phyloP scores from a whole-genome alignment of 148 eudicot genomes.

The Rhododendron henanense region DNA sequence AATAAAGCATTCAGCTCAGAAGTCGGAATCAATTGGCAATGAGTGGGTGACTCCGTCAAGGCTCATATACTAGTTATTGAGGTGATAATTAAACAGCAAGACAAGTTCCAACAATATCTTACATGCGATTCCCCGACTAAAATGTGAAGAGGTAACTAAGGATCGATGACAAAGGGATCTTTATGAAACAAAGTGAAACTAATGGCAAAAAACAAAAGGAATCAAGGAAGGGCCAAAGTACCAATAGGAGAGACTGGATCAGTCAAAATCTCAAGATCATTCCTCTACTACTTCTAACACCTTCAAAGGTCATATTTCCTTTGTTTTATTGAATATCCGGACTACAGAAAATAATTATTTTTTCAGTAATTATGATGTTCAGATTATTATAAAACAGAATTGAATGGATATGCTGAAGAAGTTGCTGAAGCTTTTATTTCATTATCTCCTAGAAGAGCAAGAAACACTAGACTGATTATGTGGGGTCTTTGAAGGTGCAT shows the following conservation, averaged over 20 bases:
- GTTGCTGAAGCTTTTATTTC: neutral
- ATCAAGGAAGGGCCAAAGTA: neutral
- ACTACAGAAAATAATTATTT: neutral
- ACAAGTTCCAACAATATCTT: neutral
- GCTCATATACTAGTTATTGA: neutral
- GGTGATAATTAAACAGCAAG: neutral
- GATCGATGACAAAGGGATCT: neutral
- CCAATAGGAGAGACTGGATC: neutral
- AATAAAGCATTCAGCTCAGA: neutral
- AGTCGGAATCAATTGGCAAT: neutral
- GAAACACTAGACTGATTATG: neutral
- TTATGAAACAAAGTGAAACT: neutral
- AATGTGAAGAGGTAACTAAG: neutral
- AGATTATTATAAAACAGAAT: neutral
- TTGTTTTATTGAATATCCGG: neutral
- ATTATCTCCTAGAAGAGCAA: neutral
- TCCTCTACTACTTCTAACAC: neutral
- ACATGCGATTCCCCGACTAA: neutral
- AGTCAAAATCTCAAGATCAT: neutral
- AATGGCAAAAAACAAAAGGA: neutral
- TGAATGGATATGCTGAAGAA: neutral
- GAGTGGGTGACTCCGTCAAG: neutral
- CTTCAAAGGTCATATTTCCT: neutral
- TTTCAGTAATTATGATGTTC: neutral
- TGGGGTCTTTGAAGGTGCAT: neutral